Percentiles rank a stretch among this genome's conserved stretches.
phyloP scores from a whole-genome alignment of 1,139 yeast species.

The Yamadazyma songkhlaensis region DNA sequence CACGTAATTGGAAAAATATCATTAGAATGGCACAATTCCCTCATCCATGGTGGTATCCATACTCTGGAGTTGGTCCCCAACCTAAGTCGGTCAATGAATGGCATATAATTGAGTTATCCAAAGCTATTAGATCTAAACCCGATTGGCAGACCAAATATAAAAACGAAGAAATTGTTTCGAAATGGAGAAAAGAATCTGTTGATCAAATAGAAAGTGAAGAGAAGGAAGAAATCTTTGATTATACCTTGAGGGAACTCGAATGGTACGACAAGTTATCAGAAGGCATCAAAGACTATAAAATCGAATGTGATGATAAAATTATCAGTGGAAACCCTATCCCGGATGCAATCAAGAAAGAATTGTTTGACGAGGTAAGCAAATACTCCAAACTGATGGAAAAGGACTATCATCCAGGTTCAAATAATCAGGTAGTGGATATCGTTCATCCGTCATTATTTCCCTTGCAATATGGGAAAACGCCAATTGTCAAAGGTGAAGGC shows the following conservation, averaged over 20 bases:
- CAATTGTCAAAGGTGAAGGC: conserved; percentile 14
- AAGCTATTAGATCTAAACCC: conserved; percentile 25
- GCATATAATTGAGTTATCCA: conserved; percentile 22
- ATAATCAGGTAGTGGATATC: conserved; percentile 35
- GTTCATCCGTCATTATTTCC: conserved; percentile 46
- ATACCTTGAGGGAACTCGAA: conserved; percentile 23
- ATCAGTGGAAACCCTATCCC: conserved; percentile 15
- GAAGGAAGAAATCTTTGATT: conserved; percentile 20
- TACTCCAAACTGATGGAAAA: conserved; percentile 15
- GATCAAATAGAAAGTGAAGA: conserved; percentile 12
- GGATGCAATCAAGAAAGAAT: conserved; percentile 8
- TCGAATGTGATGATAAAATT: conserved; percentile 20
- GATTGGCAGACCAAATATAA: conserved; percentile 32
- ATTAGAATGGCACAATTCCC: conserved; percentile 7
- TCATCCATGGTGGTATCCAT: conserved; percentile 16
- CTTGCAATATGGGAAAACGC: conserved; percentile 33
- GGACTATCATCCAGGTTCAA: conserved; percentile 40
- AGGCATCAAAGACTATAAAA: conserved; percentile 11
- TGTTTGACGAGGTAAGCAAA: conserved; percentile 11
- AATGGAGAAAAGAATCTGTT: conserved; percentile 31
- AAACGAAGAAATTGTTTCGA: conserved; percentile 21
- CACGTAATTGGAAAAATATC: too few species aligned
- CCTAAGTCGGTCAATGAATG: conserved; percentile 23
- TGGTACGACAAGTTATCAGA: conserved; percentile 24
- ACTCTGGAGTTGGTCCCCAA: conserved; percentile 14